Base-by-base conservation (phyloP, 225 moss, liverwort and hornwort genomes). In the Sphagnum contortum region DNA sequence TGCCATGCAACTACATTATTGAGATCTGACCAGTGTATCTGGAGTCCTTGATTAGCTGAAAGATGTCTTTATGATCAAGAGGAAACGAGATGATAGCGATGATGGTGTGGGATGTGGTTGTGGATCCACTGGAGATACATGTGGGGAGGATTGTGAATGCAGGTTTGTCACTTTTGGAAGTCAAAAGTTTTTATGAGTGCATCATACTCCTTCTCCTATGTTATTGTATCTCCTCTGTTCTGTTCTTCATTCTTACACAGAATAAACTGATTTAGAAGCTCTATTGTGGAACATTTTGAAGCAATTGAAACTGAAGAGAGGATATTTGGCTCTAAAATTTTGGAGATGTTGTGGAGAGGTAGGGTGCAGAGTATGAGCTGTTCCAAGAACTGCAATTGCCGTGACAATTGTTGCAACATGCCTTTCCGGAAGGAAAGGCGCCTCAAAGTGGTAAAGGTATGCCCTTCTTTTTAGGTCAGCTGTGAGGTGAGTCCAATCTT, bases 311-410 rank as follows among this genome's bases (percentile, higher is more conserved):
- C 29, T 29, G 29, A 29, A 29, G 29, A 52, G 52, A 52, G 6
- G 6, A 0, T 6, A 52, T 5, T 52, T 52, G 52, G 7, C 6
- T 52, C 52, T 9, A 52, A 52, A 52, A 9, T 6, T 0, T 5
- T 6, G 52, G 52, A 52, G 52, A 52, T 6, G 52, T 52, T 52
- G 52, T 52, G 52, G 52, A 50, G 67, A 69, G 75, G 55, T 72
- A 89, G 87, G 76, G 87, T 84, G 66, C 92, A 92, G 73, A 89
- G 89, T 64, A 89, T 92, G 92, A 92, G 92, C 69, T 92, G 87
- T 68, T 92, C 92, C 57, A 92, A 87, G 62, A 79, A 85, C 60
- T 92, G 92, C 68, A 74, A 87, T 50, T 92, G 92, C 79, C 79
- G 72, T 58, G 73, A 78, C 12, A 69, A 67, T 56, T 92, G 87